A percentile compares a stretch with the other conserved stretches of the same genome.
phyloP scores from a whole-genome alignment of 805 yeast species.

The Hanseniaspora jakobsenii region DNA sequence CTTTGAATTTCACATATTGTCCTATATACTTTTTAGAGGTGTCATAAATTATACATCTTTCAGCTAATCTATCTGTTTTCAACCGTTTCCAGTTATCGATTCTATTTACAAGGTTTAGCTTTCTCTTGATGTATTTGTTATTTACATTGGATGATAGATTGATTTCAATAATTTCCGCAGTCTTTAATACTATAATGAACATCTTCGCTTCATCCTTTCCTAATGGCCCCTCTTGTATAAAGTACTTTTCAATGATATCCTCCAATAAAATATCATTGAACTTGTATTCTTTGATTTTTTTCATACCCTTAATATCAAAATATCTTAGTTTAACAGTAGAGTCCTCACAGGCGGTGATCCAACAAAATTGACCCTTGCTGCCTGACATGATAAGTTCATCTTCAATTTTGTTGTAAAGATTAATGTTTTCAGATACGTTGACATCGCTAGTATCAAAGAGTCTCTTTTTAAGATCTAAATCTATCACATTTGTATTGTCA shows the following conservation, averaged over 20 bases:
- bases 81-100: slow-evolving; percentile 12
- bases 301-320: slow-evolving; percentile 2
- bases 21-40: slow-evolving; percentile 7
- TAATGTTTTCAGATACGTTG: background rate
- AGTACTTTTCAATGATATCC: slow-evolving; percentile 4
- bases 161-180: slow-evolving; percentile 10
- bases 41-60: slow-evolving; percentile 12
- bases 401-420: background rate
- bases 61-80: slow-evolving; percentile 13
- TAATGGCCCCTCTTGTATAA: slow-evolving; percentile 12
- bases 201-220: slow-evolving; percentile 6
- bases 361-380: slow-evolving; percentile 1
- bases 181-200: background rate
- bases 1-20: slow-evolving; percentile 14
- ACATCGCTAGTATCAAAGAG: background rate
- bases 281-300: no score
- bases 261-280: background rate
- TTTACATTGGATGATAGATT: background rate
- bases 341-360: background rate
- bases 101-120: slow-evolving; percentile 1
- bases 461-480: background rate
- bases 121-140: background rate
- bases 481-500: background rate
- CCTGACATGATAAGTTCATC: background rate
- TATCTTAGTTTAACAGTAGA: background rate